These are phyloP conservation scores for Chloranthus sessilifolius DNA, from an alignment of 164 flowering plant genomes.

Conservation along the genomic window DNA sequence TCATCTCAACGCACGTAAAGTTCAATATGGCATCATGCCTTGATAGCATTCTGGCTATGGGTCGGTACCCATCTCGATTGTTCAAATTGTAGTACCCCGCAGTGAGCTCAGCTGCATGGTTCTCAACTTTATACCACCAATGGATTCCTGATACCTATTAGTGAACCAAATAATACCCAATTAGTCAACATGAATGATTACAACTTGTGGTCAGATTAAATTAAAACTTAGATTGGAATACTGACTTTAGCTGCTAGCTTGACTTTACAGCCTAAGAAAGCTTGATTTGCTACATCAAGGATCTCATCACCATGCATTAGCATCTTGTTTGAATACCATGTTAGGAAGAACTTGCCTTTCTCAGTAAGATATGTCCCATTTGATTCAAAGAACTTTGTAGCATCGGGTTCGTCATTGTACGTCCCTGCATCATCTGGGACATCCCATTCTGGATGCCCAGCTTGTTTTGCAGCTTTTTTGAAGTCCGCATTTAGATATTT, in stretches of 20 bases:
- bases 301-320: constrained; percentile 78
- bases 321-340: constrained; percentile 79
- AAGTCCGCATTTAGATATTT: constrained; percentile 60
- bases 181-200: background rate
- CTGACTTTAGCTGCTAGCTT: constrained; percentile 73
- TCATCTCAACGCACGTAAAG: constrained; percentile 91
- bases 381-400: constrained; percentile 54
- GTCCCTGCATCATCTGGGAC: constrained; percentile 73
- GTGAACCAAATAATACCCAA: background rate
- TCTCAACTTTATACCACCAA: constrained; percentile 72
- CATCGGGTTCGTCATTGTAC: constrained; percentile 67
- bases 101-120: constrained; percentile 80
- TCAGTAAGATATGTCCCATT: constrained; percentile 61
- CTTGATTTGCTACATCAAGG: constrained; percentile 72
- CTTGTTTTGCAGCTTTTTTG: constrained; percentile 46
- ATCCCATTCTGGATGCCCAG: constrained; percentile 75
- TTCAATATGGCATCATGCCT: constrained; percentile 63
- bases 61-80: constrained; percentile 75
- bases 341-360: constrained; percentile 76
- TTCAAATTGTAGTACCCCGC: constrained; percentile 72
- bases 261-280: constrained; percentile 60
- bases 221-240: background rate
- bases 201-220: background rate
- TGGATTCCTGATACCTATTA: constrained; percentile 79
- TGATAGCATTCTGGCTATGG: constrained; percentile 73